Conservation (phyloP, 345 rosid genomes). For the Salix udensis region DNA sequence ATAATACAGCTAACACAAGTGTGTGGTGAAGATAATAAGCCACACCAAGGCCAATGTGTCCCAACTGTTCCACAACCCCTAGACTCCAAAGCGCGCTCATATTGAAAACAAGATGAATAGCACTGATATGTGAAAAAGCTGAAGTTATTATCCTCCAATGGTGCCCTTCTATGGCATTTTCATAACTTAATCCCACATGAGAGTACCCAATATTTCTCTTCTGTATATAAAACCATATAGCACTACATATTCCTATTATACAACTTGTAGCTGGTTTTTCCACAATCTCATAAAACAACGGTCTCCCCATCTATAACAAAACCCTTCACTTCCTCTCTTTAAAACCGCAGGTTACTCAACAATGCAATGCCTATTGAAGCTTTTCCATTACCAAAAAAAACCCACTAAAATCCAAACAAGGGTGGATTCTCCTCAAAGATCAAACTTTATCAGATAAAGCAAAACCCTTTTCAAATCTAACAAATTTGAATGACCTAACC, state of each 20-base stretch:
- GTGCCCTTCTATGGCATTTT: constrained; percentile 72
- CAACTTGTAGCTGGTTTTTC: constrained; percentile 90
- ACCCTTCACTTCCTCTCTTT: not conserved
- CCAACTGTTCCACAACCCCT: constrained; percentile 77
- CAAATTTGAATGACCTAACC: constrained; percentile 1
- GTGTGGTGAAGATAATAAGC: constrained; percentile 86
- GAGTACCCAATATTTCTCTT: constrained; percentile 86
- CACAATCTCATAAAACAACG: constrained; percentile 69
- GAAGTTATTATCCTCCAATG: constrained; percentile 95
- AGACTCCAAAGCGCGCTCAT: constrained; percentile 99
- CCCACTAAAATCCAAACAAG: not conserved
- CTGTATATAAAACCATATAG: constrained; percentile 83
- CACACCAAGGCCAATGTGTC: constrained; percentile 67
- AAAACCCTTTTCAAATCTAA: constrained; percentile 1
- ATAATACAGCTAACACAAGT: constrained; percentile 67
- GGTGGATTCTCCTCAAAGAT: not conserved
- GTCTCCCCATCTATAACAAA: constrained; percentile 60
- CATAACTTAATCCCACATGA: constrained; percentile 89
- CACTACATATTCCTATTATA: constrained; percentile 61
- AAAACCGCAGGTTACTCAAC: not conserved
- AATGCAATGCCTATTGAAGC: not conserved
- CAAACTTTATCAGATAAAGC: not conserved
- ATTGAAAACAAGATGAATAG: constrained; percentile 88
- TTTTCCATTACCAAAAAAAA: not conserved
- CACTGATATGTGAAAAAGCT: constrained; percentile 88